phyloP scores from a whole-genome alignment of 352 stramenopile genomes.

The Detonula confervacea region DNA sequence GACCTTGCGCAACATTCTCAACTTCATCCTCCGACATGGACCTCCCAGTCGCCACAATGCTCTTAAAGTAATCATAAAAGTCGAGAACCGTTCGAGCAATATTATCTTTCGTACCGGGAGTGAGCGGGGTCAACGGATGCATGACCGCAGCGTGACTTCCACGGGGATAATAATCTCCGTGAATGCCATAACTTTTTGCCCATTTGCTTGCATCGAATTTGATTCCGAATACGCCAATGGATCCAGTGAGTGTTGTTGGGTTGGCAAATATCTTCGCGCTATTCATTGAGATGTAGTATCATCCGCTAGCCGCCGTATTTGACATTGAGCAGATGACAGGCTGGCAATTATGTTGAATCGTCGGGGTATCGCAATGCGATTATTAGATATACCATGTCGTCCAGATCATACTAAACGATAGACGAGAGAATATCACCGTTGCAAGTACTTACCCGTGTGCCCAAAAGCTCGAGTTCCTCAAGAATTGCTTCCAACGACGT shows the following conservation, averaged over 20 bases:
- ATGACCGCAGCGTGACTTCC: conserved; percentile 55
- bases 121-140: conserved; percentile 66
- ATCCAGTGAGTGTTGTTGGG: conserved; percentile 78
- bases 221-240: conserved; percentile 82
- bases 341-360: not conserved
- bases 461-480: conserved; percentile 67
- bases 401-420: not conserved
- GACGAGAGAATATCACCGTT: conserved; percentile 26
- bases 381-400: too few species aligned
- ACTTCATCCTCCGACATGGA: conserved; percentile 62
- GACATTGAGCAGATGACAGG: conserved; percentile 76
- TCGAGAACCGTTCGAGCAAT: conserved; percentile 51
- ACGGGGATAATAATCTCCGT: conserved; percentile 58
- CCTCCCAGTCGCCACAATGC: conserved; percentile 64
- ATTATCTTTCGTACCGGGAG: conserved; percentile 61
- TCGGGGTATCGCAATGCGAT: too few species aligned
- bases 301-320: conserved; percentile 77
- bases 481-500: conserved; percentile 77
- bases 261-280: conserved; percentile 76
- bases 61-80: conserved; percentile 80
- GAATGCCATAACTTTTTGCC: conserved; percentile 69
- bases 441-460: too few species aligned
- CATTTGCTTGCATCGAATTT: conserved; percentile 74
- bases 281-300: conserved; percentile 81
- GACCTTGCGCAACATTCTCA: conserved; percentile 71